These are phyloP conservation scores for Sporisorium scitamineum DNA, from an alignment of 1,284 basidiomycete genomes.

Conservation along the genomic window DNA sequence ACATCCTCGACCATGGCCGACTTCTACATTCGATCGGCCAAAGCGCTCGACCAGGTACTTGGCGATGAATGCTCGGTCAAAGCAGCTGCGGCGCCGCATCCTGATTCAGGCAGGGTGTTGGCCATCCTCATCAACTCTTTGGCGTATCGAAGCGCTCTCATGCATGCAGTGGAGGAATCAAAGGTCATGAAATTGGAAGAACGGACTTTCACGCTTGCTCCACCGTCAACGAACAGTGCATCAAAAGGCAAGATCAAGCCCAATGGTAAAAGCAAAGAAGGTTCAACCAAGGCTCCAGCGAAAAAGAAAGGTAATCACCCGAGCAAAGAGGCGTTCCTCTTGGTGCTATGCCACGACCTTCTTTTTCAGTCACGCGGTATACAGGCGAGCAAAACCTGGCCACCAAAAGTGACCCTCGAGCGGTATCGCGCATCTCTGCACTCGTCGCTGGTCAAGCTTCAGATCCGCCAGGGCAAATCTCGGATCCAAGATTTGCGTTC, in stretches of 20 bases:
- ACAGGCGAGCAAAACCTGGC: constrained; percentile 60
- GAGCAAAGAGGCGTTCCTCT: constrained; percentile 48
- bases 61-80: constrained; percentile 60
- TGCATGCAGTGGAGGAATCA: constrained; percentile 33
- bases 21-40: constrained; percentile 60
- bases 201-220: constrained; percentile 28
- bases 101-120: constrained; percentile 57
- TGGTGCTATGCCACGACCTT: constrained; percentile 64
- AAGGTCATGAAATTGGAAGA: constrained; percentile 43
- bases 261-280: neutral
- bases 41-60: constrained; percentile 53
- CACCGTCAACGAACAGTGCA: neutral
- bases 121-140: constrained; percentile 61
- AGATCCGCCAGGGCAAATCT: constrained; percentile 73
- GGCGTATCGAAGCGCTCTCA: constrained; percentile 48
- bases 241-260: constrained; percentile 4
- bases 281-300: neutral
- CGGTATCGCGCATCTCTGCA: constrained; percentile 87
- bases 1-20: constrained; percentile 47
- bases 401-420: constrained; percentile 67
- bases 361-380: constrained; percentile 59
- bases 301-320: constrained; percentile 11
- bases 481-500: constrained; percentile 55
- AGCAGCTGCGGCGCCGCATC: constrained; percentile 39
- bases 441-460: constrained; percentile 84